Base-by-base conservation (phyloP, 345 rosid genomes). In the Barbarea vulgaris region DNA sequence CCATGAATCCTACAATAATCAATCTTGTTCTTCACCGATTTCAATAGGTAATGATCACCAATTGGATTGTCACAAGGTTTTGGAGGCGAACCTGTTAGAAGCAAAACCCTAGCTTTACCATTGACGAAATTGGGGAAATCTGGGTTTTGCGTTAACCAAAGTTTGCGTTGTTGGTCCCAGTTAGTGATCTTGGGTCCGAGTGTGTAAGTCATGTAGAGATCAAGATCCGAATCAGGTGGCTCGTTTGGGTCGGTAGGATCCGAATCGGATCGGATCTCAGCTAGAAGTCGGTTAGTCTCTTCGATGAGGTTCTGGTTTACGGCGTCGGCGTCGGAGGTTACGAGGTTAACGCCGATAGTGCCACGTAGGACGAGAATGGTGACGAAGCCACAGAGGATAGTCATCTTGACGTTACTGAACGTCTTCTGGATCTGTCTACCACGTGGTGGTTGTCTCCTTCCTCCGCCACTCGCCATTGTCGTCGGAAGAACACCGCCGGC, bases 1-100 rank as follows among this genome's bases (percentile, higher is more conserved):
- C 97, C 97, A 68, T 93, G 98, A 77, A 91, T 82, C 87, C 98
- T 88, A 80, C 98, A 91, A 53, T 93, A 93, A 52, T 93, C 98
- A 52, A 93, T 91, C 87, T 93, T 91, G 74, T 93, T 93, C 90
- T 93, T 93, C 7, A 91, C 74, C 0, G 93, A 84, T 64, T 93
- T 93, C 83, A 93, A 79, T 63, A 91, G 76, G 70, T 88, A 93
- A 72, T 93, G 98, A 73, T 93, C 98, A 39, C 98, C 97, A 36
- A 93, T 93, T 0, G 98, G 79, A 67, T 93, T 93, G 63, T 93
- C 98, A 64, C 98, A 93, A 2, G 98, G 97, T 37, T 83, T 89
- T 0, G 98, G 98, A 0, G 94, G 89, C 10, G 97, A 93, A n/a
- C 98, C 97, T 28, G 96, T 87, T 1, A 94, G 80, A 0, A 93